Percentiles rank a stretch among this genome's conserved stretches.
phyloP scores from a whole-genome alignment of 805 yeast genomes.

The Metschnikowia kofuensis region DNA sequence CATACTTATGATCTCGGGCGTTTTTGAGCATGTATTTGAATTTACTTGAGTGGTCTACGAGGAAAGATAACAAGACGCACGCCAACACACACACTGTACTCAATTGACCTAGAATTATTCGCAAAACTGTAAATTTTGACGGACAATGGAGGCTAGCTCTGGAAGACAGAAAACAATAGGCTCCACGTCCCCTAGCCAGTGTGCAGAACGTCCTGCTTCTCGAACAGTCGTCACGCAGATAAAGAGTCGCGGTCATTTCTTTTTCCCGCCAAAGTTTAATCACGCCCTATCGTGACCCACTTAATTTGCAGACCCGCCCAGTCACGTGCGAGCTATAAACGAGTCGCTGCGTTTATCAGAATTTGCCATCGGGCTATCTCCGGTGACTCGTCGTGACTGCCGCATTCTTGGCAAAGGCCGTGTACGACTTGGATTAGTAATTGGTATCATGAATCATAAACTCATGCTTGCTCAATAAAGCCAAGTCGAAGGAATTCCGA shows the following conservation, averaged over 20 bases:
- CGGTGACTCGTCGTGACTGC: background rate
- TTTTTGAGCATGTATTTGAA: background rate
- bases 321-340: background rate
- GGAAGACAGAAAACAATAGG: background rate
- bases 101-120: background rate
- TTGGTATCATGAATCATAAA: too few species aligned
- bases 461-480: too few species aligned
- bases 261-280: conserved; percentile 2
- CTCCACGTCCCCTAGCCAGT: background rate
- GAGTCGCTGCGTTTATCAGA: background rate
- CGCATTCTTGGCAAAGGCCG: background rate
- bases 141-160: background rate
- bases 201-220: conserved; percentile 7
- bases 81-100: background rate
- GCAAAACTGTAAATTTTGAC: background rate
- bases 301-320: conserved; percentile 1
- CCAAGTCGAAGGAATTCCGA: background rate
- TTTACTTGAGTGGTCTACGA: background rate
- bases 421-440: background rate
- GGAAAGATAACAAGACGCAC: background rate
- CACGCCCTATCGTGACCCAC: background rate
- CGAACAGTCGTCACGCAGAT: conserved; percentile 7
- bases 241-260: conserved; percentile 1
- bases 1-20: conserved; percentile 7
- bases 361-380: background rate